Evolutionary conservation across 179 eudicot genomes (phyloP), one percentile per base, ranked within the genome.

Genomic region (Amaranthus tricolor): DNA sequence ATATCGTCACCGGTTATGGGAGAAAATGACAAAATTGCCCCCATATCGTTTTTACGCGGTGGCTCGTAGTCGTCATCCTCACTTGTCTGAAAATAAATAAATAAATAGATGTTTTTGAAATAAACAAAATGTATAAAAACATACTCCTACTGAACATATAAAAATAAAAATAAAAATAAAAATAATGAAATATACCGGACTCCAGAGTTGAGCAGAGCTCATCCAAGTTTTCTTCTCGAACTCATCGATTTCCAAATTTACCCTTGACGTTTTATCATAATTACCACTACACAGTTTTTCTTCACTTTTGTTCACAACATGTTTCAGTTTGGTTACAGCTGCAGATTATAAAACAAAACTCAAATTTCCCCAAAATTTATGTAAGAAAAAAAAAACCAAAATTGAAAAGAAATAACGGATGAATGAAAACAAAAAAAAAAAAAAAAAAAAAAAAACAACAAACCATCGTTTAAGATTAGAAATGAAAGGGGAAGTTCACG

Each of bases 401-500:
- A 8, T 60, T 17, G 64, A 62, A 45, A 24, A 24, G 17, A 12
- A 12, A 12, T 9, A 14, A 16, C 5, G 2, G 21, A 13, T 49
- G 13, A 31, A n/a, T n/a, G n/a, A 45, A 59, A 43, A 0, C 9
- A 19, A 45, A 5, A 9, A 56, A 5, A n/a, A 31, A 40, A 5
- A 20, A 50, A 6, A 24, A 7, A 8, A 58, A 17, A 6, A 47
- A 56, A 47, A 21, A 47, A 56, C 43, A 19, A n/a, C 77, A 19
- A 24, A 86, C 89, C 89, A 56, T 86, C 78, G 50, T 71, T 75
- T 24, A 86, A 63, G 9, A 86, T 78, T 16, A 73, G 72, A 54
- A 56, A 66, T 0, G 85, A 86, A 24, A 86, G 78, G 12, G 89
- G 89, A 67, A 86, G 81, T 74, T 86, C 89, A 60, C 89, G 87